Evolutionary conservation across 768 basidiomycete species (phyloP), one percentile per base, ranked within the genome.

Genomic region (Mycena vitilis): DNA sequence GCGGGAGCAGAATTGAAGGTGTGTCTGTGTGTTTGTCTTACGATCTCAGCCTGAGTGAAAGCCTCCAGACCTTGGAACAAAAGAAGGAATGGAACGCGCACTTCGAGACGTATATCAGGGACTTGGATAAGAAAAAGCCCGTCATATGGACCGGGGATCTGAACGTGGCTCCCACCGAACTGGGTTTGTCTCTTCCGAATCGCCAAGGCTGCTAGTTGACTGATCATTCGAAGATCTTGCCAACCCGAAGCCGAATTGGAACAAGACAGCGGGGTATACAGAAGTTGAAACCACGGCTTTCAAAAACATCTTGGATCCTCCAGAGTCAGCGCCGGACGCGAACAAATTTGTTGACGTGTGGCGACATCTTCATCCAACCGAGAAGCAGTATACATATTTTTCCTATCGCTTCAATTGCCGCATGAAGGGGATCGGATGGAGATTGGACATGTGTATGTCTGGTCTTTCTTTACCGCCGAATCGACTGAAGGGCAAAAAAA

Each of bases 61-160:
- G n/a, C 52, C 45, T n/a, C 45, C 75, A 95, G 93, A 94, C 90
- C 0, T 79, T 96, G 58, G 86, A 89, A 37, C 86, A 82, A 55
- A 95, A 96, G 77, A 91, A 92, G 54, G 80, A 83, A 60, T 96
- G 95, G 95, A 92, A 94, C 66, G 75, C 75, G 5, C 90, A 95
- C 75, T 95, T 96, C 75, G 88, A 91, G 60, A 70, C 81, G 3
- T 91, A 95, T 74, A 84, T 96, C 23, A 88, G 88, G 5, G 83
- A 87, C 25, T 80, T 96, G 4, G 93, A 95, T 78, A 85, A 82
- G 69, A 88, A 85, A 73, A 96, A 96, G 73, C 90, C 94, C 4
- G 91, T 96, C 12, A 91, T 96, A 63, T 96, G 95, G 95, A 84
- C 86, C 13, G 95, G 95, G 9, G 95, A 96, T 78, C 74, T 96